Evolutionary conservation across 495 filamentous ascomycete genomes (phyloP), one percentile per base, ranked within the genome.

Genomic region (Podospora didyma): DNA sequence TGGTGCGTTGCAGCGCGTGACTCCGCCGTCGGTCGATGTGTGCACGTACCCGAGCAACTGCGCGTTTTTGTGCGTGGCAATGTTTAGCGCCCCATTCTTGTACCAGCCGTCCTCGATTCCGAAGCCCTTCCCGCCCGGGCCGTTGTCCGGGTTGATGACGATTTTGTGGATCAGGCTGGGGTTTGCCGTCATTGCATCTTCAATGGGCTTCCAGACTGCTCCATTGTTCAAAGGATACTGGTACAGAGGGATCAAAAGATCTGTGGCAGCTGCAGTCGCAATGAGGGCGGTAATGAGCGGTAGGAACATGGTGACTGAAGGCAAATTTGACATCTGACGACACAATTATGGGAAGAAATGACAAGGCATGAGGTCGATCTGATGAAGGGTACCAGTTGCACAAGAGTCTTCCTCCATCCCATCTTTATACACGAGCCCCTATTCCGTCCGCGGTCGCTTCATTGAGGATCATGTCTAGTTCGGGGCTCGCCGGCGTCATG

Each of bases 231-330:
- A 26, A 1, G 80, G 81, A 62, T 76, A 81, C 37, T 70, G 52
- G 61, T 82, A 83, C 19, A 84, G 67, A 2, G 81, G 79, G 21
- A 81, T 62, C 26, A 82, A 57, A 26, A 82, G 60, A 24, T 68
- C 73, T 20, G 69, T 71, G 2, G 70, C 65, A 2, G 48, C 12
- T 10, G 50, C 35, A n/a, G 35, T 22, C 31, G 57, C 51, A 34
- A 37, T 26, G 23, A 54, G 23, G 17, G 42, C 21, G 46, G 31
- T 26, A 24, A 49, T 26, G 10, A 46, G 22, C 12, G 31, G 28
- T 31, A 19, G 24, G 14, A 22, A 54, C 57, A 59, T 59, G n/a
- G 7, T 46, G 24, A 21, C 26, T 31, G 26, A n/a, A n/a, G n/a
- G n/a, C n/a, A n/a, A n/a, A n/a, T n/a, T n/a, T n/a, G n/a, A n/a